Percentiles rank a stretch among this genome's conserved stretches.
Conservation (phyloP, 129 eudicot species). For the Glebionis coronaria region DNA sequence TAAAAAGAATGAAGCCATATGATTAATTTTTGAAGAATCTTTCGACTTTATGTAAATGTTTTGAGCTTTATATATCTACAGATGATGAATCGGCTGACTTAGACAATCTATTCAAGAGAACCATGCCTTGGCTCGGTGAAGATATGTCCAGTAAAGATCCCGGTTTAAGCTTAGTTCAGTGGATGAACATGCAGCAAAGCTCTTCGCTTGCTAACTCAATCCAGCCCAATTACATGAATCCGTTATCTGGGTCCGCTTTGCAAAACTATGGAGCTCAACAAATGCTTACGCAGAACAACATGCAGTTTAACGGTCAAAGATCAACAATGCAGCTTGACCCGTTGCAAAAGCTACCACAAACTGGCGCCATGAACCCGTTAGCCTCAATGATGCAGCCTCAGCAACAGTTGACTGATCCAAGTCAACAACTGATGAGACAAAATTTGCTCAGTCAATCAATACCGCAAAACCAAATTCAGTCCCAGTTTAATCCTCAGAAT, state of each 20-base stretch:
- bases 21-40: conserved; percentile 13
- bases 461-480: conserved; percentile 53
- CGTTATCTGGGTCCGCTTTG: conserved; percentile 55
- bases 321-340: conserved; percentile 60
- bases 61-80: conserved; percentile 18
- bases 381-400: conserved; percentile 67
- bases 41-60: conserved; percentile 5
- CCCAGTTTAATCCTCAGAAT: conserved; percentile 55
- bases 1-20: conserved; percentile 14
- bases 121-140: conserved; percentile 97
- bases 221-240: conserved; percentile 58
- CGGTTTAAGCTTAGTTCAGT: conserved; percentile 86
- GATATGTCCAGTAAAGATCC: conserved; percentile 72
- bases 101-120: conserved; percentile 72
- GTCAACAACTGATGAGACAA: conserved; percentile 52
- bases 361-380: conserved; percentile 43
- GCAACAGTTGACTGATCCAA: conserved; percentile 51
- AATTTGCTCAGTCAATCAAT: conserved; percentile 42
- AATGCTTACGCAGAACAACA: conserved; percentile 54
- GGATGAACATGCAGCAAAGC: conserved; percentile 95
- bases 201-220: conserved; percentile 51
- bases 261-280: conserved; percentile 38
- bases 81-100: conserved; percentile 73
- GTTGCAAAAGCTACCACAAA: conserved; percentile 54
- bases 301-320: conserved; percentile 65